Conservation (phyloP, 1,139 yeast species). For the Arxiozyma bovina region DNA sequence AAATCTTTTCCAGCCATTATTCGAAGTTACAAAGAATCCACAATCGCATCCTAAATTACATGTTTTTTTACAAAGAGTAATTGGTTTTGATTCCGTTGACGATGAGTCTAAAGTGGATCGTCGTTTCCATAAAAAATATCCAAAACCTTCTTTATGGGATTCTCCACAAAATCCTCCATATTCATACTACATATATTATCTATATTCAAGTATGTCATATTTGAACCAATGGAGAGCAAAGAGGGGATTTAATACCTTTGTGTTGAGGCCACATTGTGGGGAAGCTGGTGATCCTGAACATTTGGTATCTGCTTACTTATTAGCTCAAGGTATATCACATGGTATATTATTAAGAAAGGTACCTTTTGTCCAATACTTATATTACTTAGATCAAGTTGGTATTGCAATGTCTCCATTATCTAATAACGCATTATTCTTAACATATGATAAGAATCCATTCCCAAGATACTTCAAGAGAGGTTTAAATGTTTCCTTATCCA, state of each 20-base stretch:
- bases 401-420: conserved; percentile 99
- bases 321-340: conserved; percentile 89
- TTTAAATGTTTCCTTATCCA: conserved; percentile 80
- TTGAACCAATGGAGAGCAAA: conserved; percentile 72
- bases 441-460: conserved; percentile 93
- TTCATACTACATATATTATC: conserved; percentile 83
- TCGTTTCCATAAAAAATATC: conserved; percentile 69
- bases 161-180: conserved; percentile 85
- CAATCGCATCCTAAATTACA: conserved; percentile 78
- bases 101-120: conserved; percentile 92
- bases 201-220: conserved; percentile 77
- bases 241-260: conserved; percentile 77
- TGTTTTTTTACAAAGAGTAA: conserved; percentile 81
- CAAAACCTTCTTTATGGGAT: conserved; percentile 77
- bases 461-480: conserved; percentile 85
- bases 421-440: conserved; percentile 88
- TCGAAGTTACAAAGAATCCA: conserved; percentile 84
- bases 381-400: conserved; percentile 88
- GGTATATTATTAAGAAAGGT: conserved; percentile 88
- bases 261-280: conserved; percentile 94
- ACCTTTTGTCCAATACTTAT: conserved; percentile 89
- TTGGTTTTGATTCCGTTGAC: conserved; percentile 97
- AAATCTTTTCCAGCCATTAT: conserved; percentile 81
- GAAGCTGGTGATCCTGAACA: conserved; percentile 99
- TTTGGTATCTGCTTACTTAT: conserved; percentile 77